Base-by-base conservation (phyloP, 1,284 basidiomycete genomes). In the Leccinum subrobustum region DNA sequence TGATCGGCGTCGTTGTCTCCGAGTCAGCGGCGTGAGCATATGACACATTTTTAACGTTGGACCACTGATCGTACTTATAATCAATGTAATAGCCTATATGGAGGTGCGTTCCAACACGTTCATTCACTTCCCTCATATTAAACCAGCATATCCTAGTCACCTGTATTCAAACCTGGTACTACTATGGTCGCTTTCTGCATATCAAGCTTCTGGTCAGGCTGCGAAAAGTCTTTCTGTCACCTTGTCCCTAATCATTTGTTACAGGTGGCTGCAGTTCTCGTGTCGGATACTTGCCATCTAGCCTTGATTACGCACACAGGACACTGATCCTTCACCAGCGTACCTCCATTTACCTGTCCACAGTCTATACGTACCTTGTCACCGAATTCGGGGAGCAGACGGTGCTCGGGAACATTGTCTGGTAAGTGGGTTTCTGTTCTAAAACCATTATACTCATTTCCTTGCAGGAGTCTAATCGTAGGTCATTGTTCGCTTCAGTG, bases 271-370 rank as follows among this genome's bases (percentile, higher is more conserved):
- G 69, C 73, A 8, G 82, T 84, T 3, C 79, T 83, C 67, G 0
- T 77, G 0, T 84, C 81, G 55, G 85, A 88, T 62, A 81, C 80
- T 0, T 66, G 82, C 2, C 86, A 88, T 61, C 83, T 86, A 70
- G 77, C 74, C 1, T 69, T 88, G 57, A 86, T 88, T 57, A 79
- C 81, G 1, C 85, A 88, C 63, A 78, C 79, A 1, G 76, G 86
- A 6, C 16, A 27, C 20, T 39, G 8, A 7, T 37, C 1, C n/a
- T 9, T 18, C n/a, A 3, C 1, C 3, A 3, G 6, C 18, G 6
- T n/a, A 42, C 6, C 0, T 4, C 37, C 29, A 52, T 54, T 54
- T 12, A 57, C 48, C 44, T n/a, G 1, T 33, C 16, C 25, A 6
- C 18, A 86, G 86, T 82, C 2, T 88, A 88, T 63, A 76, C 75